Conservation (phyloP, 2,329 filamentous ascomycete genomes). For the Microcyclospora pomicola region DNA sequence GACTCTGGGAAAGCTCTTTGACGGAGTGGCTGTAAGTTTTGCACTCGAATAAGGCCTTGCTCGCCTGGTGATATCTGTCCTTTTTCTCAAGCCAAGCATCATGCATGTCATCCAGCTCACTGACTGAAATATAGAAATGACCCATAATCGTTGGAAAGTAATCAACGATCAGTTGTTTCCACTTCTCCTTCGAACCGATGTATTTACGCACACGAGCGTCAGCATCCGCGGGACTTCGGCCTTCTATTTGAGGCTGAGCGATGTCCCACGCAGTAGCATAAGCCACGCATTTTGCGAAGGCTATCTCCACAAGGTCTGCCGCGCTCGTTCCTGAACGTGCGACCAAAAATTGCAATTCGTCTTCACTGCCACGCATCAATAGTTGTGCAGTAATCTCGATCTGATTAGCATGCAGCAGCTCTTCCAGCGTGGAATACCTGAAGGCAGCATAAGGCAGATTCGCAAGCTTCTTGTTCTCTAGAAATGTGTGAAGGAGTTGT, state of each 20-base stretch:
- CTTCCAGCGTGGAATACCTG: slow-evolving; percentile 53
- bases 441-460: slow-evolving; percentile 78
- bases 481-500: slow-evolving; percentile 85
- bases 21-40: slow-evolving; percentile 52
- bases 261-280: slow-evolving; percentile 75
- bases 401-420: slow-evolving; percentile 57
- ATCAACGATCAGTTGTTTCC: slow-evolving; percentile 47
- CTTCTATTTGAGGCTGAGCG: slow-evolving; percentile 23
- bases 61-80: slow-evolving; percentile 44
- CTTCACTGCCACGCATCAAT: slow-evolving; percentile 63
- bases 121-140: slow-evolving; percentile 59
- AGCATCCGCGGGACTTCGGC: slow-evolving; percentile 29
- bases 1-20: slow-evolving; percentile 54
- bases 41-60: slow-evolving; percentile 54
- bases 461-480: slow-evolving; percentile 50
- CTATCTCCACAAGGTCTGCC: slow-evolving; percentile 45
- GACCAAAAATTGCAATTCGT: slow-evolving; percentile 48
- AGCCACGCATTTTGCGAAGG: slow-evolving; percentile 66
- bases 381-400: slow-evolving; percentile 69
- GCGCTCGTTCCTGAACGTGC: slow-evolving; percentile 40
- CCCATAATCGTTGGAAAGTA: slow-evolving; percentile 68
- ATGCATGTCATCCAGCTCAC: slow-evolving; percentile 48
- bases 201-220: slow-evolving; percentile 55
- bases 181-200: slow-evolving; percentile 50
- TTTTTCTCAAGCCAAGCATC: slow-evolving; percentile 37